Base-by-base conservation (phyloP, 2,329 filamentous ascomycete genomes). In the Pseudogymnoascus sp. region DNA sequence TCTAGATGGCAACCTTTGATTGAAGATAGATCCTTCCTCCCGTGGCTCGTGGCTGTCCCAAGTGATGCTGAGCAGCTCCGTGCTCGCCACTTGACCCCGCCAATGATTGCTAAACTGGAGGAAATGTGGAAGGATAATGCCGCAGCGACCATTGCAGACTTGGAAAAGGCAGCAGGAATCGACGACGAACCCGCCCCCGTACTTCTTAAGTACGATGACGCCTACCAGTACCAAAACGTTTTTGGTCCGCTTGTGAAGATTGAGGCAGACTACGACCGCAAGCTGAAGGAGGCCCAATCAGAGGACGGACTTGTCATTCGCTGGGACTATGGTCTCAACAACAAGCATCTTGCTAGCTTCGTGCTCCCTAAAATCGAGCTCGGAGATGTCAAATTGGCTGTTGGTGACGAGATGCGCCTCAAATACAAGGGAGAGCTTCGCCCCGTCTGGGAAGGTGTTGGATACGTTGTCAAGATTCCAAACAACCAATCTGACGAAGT, bases 401-500 rank as follows among this genome's bases (percentile, higher is more conserved):
- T 99, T 18, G 94, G 94, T 64, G 94, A 99, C 71, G 94, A 99
- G 74, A 99, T 99, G 94, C 89, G 94, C 43, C 80, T 99, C 65
- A 91, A 94, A 68, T 99, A 99, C 77, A 95, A 91, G 67, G 94
- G 95, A 67, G 94, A 97, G 74, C 80, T 99, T 58, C 89, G 92
- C 41, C 83, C 89, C 12, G 85, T 90, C 62, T 99, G 94, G 94
- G 94, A 99, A 73, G 94, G 94, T 37, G 94, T 99, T 35, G 94
- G 94, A 66, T 99, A 99, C 74, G 94, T 99, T 64, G 92, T 97
- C 78, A 99, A 99, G 78, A 97, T 99, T 63, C 95, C 94, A 20
- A 97, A 99, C 80, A 97, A 97, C 75, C 91, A 96, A 77, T 97
- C 92, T 12, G 94, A 99, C 70, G 93, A 99, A 73, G 94, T 99